These are phyloP conservation scores for Naegleria gruberi DNA, from an alignment of 208 protist species.

Conservation along the genomic window DNA sequence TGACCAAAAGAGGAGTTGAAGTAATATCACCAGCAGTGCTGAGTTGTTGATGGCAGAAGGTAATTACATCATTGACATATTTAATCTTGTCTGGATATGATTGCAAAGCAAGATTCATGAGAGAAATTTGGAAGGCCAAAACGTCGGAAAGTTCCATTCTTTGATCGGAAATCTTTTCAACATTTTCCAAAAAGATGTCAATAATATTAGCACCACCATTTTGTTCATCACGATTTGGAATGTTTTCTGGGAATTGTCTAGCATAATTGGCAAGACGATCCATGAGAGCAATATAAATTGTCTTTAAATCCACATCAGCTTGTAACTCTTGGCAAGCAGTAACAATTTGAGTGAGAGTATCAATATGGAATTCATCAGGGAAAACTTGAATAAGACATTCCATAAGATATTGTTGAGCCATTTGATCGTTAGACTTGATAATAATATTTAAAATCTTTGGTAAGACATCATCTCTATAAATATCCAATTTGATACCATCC, in stretches of 20 bases:
- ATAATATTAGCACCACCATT: not conserved
- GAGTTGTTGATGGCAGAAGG: conserved; percentile 19
- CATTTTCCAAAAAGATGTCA: not conserved
- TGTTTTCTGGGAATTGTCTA: conserved; percentile 43
- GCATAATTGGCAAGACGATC: conserved; percentile 67
- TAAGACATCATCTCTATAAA: conserved; percentile 73
- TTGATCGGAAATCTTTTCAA: not conserved
- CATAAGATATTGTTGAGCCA: conserved; percentile 97
- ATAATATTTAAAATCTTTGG: conserved; percentile 76
- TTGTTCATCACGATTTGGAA: conserved; percentile 35
- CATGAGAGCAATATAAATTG: conserved; percentile 69
- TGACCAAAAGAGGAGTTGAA: conserved; percentile 28
- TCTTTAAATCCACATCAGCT: conserved; percentile 69
- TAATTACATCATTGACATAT: conserved; percentile 22
- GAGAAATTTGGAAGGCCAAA: conserved; percentile 12
- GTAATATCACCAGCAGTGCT: not conserved
- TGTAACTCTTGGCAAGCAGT: conserved; percentile 56
- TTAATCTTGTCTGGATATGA: conserved; percentile 14
- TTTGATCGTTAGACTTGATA: conserved; percentile 82
- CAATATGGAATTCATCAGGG: conserved; percentile 93
- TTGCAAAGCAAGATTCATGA: conserved; percentile 29
- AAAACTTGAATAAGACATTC: conserved; percentile 96
- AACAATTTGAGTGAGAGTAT: conserved; percentile 76
- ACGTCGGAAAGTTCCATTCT: not conserved
- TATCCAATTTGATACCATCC: conserved; percentile 77